phyloP scores from a whole-genome alignment of 768 basidiomycete species.

The Mycena pura region DNA sequence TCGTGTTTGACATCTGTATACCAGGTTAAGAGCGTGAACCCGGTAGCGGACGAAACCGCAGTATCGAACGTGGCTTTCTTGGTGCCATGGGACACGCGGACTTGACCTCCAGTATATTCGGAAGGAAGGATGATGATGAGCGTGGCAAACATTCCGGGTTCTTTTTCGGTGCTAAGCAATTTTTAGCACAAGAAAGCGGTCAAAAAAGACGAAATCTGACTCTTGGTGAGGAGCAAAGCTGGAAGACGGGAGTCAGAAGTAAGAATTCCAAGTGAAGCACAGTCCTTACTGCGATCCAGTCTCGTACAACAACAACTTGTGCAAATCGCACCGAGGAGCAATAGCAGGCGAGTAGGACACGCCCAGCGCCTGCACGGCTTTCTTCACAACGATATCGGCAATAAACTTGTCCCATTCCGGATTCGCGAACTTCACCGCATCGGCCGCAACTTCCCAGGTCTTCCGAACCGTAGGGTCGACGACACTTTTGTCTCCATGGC shows the following conservation, averaged over 20 bases:
- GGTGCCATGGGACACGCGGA: conserved; percentile 48
- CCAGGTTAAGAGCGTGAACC: conserved; percentile 53
- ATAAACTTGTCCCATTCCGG: conserved; percentile 46
- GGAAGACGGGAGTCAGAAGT: conserved; percentile 1
- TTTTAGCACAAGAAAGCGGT: not conserved
- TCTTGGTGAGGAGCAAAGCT: conserved; percentile 56
- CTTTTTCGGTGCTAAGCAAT: conserved; percentile 49
- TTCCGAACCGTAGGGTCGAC: not conserved
- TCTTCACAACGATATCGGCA: conserved; percentile 30
- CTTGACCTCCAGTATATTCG: conserved; percentile 51
- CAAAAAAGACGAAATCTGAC: conserved; percentile 34
- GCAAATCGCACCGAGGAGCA: conserved; percentile 45
- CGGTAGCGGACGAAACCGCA: conserved; percentile 35
- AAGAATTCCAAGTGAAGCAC: not conserved
- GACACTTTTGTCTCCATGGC: not conserved
- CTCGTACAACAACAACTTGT: conserved; percentile 58
- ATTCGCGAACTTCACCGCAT: conserved; percentile 45
- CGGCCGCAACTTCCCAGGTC: conserved; percentile 52
- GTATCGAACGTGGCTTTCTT: conserved; percentile 44
- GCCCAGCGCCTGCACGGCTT: conserved; percentile 45
- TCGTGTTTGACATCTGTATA: conserved; percentile 61
- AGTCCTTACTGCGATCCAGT: conserved; percentile 56
- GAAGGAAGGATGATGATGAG: conserved; percentile 56
- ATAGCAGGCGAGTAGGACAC: conserved; percentile 34
- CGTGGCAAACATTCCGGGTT: conserved; percentile 58